A percentile compares a stretch with the other conserved stretches of the same genome.
These are phyloP conservation scores for Tulasnella sp. DNA, from an alignment of 768 basidiomycete species.

Conservation along the genomic window DNA sequence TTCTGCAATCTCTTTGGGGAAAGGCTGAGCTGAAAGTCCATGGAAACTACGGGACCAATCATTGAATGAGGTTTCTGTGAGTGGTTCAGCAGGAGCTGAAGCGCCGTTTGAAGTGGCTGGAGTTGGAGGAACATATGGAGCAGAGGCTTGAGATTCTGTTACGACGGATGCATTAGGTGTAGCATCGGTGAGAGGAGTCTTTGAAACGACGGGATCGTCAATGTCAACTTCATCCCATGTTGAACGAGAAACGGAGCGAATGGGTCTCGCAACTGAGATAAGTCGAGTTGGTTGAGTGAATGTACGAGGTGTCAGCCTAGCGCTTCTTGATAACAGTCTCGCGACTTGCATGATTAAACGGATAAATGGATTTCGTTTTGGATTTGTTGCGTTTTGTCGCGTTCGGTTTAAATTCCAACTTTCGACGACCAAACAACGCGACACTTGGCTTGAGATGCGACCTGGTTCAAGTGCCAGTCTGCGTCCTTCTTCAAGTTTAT, in stretches of 20 bases:
- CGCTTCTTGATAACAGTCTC: too few relatives aligned
- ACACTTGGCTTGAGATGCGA: neutral
- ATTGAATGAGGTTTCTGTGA: constrained; percentile 24
- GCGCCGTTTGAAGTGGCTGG: neutral
- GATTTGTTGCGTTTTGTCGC: too few relatives aligned
- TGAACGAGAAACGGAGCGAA: neutral
- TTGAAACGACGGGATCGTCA: neutral
- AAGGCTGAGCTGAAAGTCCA: constrained; percentile 66
- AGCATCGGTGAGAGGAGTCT: neutral
- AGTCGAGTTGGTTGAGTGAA: neutral
- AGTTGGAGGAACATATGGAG: neutral
- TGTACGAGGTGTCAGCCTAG: too few relatives aligned
- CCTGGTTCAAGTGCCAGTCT: constrained; percentile 4
- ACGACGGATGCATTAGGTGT: neutral
- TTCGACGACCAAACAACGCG: neutral
- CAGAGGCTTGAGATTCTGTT: neutral
- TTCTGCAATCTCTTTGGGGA: constrained; percentile 59
- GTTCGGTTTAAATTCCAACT: too few relatives aligned
- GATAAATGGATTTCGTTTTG: too few relatives aligned
- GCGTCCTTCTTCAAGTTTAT: constrained; percentile 20
- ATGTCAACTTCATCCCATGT: neutral
- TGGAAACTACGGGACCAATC: constrained; percentile 87
- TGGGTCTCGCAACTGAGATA: neutral
- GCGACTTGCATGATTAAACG: too few relatives aligned
- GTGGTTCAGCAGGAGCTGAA: neutral